Percentiles rank a stretch among this genome's conserved stretches.
These are phyloP conservation scores for Backusella tarrabulga DNA, from an alignment of 192 early-diverging fungal genomes.

Conservation along the genomic window DNA sequence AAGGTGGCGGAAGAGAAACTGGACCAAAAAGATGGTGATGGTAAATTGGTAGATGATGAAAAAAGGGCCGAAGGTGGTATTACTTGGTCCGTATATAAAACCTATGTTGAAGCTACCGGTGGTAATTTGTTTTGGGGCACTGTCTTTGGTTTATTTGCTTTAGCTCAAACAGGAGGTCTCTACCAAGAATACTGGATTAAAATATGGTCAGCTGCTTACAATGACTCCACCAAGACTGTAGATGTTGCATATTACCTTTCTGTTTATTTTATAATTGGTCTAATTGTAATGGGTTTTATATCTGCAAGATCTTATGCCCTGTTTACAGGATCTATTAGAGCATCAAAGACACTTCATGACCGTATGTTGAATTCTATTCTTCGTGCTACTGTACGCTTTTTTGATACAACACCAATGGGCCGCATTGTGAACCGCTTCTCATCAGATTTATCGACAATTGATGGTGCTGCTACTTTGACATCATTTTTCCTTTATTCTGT, in stretches of 20 bases:
- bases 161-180: slow-evolving; percentile 39
- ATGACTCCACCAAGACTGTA: slow-evolving; percentile 29
- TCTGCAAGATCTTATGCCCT: slow-evolving; percentile 41
- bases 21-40: slow-evolving; percentile 26
- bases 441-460: slow-evolving; percentile 81
- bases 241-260: slow-evolving; percentile 60
- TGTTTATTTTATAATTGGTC: slow-evolving; percentile 56
- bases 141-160: slow-evolving; percentile 42
- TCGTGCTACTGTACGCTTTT: slow-evolving; percentile 79
- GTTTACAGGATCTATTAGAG: slow-evolving; percentile 50
- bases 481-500: slow-evolving; percentile 49
- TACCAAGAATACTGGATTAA: slow-evolving; percentile 65
- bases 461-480: slow-evolving; percentile 53
- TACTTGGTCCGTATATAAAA: slow-evolving; percentile 65
- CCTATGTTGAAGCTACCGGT: slow-evolving; percentile 72
- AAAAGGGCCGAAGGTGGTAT: slow-evolving; percentile 81
- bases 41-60: slow-evolving; percentile 81
- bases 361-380: slow-evolving; percentile 54
- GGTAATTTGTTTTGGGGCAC: slow-evolving; percentile 60
- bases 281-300: slow-evolving; percentile 35
- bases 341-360: slow-evolving; percentile 56
- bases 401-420: slow-evolving; percentile 85
- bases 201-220: slow-evolving; percentile 48
- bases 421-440: slow-evolving; percentile 82
- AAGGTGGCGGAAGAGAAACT: slow-evolving; percentile 30